Conservation (phyloP, 2,329 filamentous ascomycete species). For the Xylariaceae sp. region DNA sequence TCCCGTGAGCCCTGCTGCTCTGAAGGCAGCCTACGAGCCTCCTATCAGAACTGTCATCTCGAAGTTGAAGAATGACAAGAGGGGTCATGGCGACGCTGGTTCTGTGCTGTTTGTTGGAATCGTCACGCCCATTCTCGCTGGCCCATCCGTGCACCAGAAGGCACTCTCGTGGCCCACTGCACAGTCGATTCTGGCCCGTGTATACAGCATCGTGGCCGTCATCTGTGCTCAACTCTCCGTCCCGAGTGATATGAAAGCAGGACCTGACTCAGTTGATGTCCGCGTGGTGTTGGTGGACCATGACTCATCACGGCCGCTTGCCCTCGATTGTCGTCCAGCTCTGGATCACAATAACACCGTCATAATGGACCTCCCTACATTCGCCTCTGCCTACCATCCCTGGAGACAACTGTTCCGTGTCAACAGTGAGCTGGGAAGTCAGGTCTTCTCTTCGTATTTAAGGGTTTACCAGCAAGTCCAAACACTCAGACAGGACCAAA, state of each 20-base stretch:
- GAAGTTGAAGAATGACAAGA: conserved; percentile 38
- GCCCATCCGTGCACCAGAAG: conserved; percentile 44
- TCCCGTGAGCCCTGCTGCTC: conserved; percentile 44
- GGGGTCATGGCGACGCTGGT: conserved; percentile 26
- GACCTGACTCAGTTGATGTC: conserved; percentile 67
- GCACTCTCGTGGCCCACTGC: conserved; percentile 59
- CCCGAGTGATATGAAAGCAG: conserved; percentile 54
- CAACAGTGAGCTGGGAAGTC: conserved; percentile 59
- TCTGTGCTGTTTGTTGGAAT: conserved; percentile 51
- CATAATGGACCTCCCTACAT: conserved; percentile 46
- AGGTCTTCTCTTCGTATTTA: conserved; percentile 48
- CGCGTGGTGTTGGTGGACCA: conserved; percentile 70
- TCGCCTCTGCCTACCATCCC: conserved; percentile 48
- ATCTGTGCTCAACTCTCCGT: conserved; percentile 59
- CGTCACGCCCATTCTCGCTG: conserved; percentile 55
- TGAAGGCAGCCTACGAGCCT: conserved; percentile 57
- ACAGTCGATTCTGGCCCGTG: conserved; percentile 66
- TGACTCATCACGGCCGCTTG: conserved; percentile 34
- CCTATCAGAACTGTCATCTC: conserved; percentile 51
- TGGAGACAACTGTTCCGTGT: conserved; percentile 65
- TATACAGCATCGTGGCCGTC: conserved; percentile 73
- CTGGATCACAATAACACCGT: conserved; percentile 43
- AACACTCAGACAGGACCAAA: conserved; percentile 44
- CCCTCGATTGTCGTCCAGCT: conserved; percentile 32
- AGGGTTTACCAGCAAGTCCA: conserved; percentile 43